Percentiles rank a stretch among this genome's conserved stretches.
phyloP scores from a whole-genome alignment of 345 rosid genomes.

The Combretum micranthum region DNA sequence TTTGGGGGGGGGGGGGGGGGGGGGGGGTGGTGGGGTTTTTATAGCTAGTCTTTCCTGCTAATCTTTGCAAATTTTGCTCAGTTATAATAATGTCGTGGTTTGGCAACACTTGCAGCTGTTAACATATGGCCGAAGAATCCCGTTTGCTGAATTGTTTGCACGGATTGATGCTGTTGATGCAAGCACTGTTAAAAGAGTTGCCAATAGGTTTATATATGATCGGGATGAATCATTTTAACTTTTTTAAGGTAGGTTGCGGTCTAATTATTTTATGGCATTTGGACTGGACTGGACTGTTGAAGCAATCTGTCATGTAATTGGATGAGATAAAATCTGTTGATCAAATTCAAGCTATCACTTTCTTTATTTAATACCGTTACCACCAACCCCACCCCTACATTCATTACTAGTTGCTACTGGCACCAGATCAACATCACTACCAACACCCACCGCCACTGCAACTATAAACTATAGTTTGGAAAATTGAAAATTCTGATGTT shows the following conservation, averaged over 20 bases:
- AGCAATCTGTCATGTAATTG: no score
- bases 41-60: background rate
- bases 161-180: slow-evolving; percentile 93
- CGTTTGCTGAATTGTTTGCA: slow-evolving; percentile 79
- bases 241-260: no score
- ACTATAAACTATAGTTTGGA: no score
- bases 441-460: no score
- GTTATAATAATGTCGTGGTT: background rate
- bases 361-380: no score
- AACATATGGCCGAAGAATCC: slow-evolving; percentile 93
- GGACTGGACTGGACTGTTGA: no score
- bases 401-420: no score
- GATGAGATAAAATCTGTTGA: background rate
- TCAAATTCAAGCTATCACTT: background rate
- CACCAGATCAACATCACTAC: no score
- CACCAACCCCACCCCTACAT: no score
- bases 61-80: background rate
- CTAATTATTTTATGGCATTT: background rate
- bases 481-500: no score
- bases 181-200: slow-evolving; percentile 79
- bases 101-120: slow-evolving; percentile 52
- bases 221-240: slow-evolving; percentile 49
- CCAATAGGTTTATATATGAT: slow-evolving; percentile 80
- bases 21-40: no score
- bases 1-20: no score